Evolutionary conservation across 2,329 filamentous ascomycete genomes (phyloP).

Genomic region (Rutstroemia sydowiana): DNA sequence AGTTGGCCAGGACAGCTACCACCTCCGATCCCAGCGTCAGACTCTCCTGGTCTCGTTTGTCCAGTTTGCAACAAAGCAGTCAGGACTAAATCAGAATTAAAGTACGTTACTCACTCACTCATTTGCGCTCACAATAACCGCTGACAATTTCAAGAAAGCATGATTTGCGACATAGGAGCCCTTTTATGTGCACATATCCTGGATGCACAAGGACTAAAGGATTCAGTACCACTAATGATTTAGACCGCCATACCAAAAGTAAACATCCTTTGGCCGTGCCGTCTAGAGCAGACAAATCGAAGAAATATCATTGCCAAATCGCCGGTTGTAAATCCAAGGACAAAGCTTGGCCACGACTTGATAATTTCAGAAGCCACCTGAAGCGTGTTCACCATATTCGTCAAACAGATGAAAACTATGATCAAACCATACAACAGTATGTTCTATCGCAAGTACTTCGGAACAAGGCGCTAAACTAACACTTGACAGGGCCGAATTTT

Average conservation of each 20-base stretch:
- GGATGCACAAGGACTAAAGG: conserved; percentile 55
- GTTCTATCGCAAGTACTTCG: background rate
- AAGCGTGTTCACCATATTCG: conserved; percentile 52
- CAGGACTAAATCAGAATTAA: conserved; percentile 49
- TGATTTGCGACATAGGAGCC: conserved; percentile 59
- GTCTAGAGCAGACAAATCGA: conserved; percentile 37
- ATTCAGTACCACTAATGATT: conserved; percentile 75
- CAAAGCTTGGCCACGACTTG: conserved; percentile 72
- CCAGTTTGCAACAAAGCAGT: conserved; percentile 34
- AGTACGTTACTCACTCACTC: conserved; percentile 35
- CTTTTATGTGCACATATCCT: conserved; percentile 51
- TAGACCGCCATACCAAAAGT: conserved; percentile 69
- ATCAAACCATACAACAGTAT: conserved; percentile 41
- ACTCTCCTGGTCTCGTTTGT: conserved; percentile 30
- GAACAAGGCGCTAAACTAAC: conserved; percentile 4
- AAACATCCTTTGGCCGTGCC: conserved; percentile 50
- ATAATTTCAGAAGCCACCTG: conserved; percentile 83
- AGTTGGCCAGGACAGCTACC: conserved; percentile 14
- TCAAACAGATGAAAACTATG: conserved; percentile 32
- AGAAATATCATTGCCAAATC: conserved; percentile 53
- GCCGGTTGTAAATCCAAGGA: conserved; percentile 47
- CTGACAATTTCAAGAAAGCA: conserved; percentile 57
- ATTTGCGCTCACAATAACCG: conserved; percentile 16
- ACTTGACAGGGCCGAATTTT: conserved; percentile 13
- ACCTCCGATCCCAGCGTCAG: conserved; percentile 12